Evolutionary conservation across 2,329 filamentous ascomycete species (phyloP), one percentile per base, ranked within the genome.

Genomic region (Scopulariopsis brevicaulis): DNA sequence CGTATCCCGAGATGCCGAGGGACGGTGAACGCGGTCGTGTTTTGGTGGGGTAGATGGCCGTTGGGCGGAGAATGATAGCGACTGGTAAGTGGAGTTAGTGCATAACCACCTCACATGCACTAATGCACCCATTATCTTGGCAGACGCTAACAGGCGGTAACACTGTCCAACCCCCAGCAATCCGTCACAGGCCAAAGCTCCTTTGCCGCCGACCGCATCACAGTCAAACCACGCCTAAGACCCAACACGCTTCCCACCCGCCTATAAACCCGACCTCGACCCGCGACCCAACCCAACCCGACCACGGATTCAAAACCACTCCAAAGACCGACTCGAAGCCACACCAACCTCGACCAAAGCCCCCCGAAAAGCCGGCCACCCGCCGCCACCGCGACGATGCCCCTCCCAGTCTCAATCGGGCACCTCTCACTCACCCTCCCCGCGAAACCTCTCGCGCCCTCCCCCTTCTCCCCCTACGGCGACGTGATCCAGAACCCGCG

Each of bases 401-500:
- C 54, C 20, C 55, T 51, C 32, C 53, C 59, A n/a, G 32, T 62
- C 53, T 59, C 57, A 25, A 55, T 60, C 56, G 59, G 54, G 18
- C 53, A 61, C 43, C 56, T 63, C 50, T 60, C 60, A 10, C 55
- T 72, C 53, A 59, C 62, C 22, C 58, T 94, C 63, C 75, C 75
- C 25, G 80, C 87, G 10, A 74, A 79, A 63, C 82, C 83, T n/a
- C 81, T 96, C 56, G 87, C 84, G 10, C 79, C 81, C 53, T 74
- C 77, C 4, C 74, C 81, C 56, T 97, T 96, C 72, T 76, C 83
- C 15, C 78, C 82, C 51, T 99, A 95, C 71, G 94, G 94, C 68
- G 86, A 88, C 58, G 90, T 94, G 53, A 81, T 96, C 64, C 75
- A 84, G 68, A 90, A 93, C 68, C 89, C 90, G 35, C 76, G 79